Evolutionary conservation across 2,329 filamentous ascomycete genomes (phyloP).

Genomic region (Xylariales sp.): DNA sequence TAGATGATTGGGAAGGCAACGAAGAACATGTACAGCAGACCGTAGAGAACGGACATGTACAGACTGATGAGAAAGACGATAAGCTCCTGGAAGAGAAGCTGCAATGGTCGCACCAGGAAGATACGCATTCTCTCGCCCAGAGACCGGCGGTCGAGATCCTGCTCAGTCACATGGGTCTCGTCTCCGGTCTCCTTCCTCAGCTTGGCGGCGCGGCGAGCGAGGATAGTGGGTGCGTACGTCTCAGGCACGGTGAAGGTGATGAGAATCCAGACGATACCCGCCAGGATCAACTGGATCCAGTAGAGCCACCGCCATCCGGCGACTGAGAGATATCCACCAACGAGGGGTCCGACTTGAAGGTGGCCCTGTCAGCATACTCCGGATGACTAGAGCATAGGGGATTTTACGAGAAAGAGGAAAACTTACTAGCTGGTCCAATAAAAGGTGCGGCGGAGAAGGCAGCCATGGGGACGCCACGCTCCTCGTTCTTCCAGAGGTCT

Average conservation of each 20-base stretch:
- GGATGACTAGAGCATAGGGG: too few relatives aligned
- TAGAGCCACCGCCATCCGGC: slow-evolving; percentile 81
- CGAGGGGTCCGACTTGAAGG: slow-evolving; percentile 63
- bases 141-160: slow-evolving; percentile 71
- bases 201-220: slow-evolving; percentile 66
- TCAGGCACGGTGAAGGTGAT: slow-evolving; percentile 89
- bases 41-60: slow-evolving; percentile 82
- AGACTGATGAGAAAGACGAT: slow-evolving; percentile 81
- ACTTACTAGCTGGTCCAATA: slow-evolving; percentile 62
- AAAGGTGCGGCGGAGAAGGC: slow-evolving; percentile 81
- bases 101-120: slow-evolving; percentile 78
- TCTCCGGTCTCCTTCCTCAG: slow-evolving; percentile 67
- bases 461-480: slow-evolving; percentile 83
- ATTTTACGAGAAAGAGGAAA: too few relatives aligned
- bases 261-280: slow-evolving; percentile 64
- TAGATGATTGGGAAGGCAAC: slow-evolving; percentile 69
- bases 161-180: slow-evolving; percentile 67
- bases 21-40: slow-evolving; percentile 74
- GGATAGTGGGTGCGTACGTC: slow-evolving; percentile 78
- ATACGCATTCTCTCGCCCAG: slow-evolving; percentile 64
- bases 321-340: slow-evolving; percentile 72
- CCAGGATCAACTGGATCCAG: slow-evolving; percentile 79
- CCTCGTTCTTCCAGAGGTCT: slow-evolving; percentile 80
- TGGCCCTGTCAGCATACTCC: background rate
- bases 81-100: slow-evolving; percentile 77